Conservation (phyloP, 768 basidiomycete species). For the Mycena olivaceomarginata region DNA sequence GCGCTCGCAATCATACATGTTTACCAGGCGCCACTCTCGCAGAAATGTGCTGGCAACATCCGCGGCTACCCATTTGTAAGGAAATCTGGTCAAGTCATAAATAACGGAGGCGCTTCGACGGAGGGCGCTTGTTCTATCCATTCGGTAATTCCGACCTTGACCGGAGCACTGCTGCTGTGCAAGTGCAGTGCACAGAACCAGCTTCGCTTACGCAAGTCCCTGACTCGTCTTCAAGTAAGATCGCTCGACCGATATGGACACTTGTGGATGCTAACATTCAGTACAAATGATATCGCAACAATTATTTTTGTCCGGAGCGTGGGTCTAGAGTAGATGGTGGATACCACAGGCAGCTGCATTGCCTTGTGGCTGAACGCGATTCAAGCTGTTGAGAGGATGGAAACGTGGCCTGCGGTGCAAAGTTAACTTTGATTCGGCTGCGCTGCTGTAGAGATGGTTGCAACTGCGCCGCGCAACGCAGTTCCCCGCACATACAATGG, state of each 20-base stretch:
- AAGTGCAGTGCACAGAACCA: not conserved
- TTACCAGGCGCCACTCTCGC: not conserved
- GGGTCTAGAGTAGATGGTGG: constrained; percentile 14
- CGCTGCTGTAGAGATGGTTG: constrained; percentile 35
- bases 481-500: not conserved
- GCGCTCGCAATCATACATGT: not conserved
- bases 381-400: constrained; percentile 22
- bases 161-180: constrained; percentile 9
- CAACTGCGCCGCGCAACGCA: not conserved
- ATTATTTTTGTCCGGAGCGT: not conserved
- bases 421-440: not conserved
- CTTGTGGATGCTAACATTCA: constrained; percentile 1
- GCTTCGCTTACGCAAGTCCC: constrained; percentile 6
- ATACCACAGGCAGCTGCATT: not conserved
- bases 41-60: not conserved
- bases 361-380: not conserved
- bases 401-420: constrained; percentile 21
- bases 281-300: constrained; percentile 1
- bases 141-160: not conserved
- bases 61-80: not conserved
- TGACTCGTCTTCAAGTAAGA: constrained; percentile 14
- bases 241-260: not conserved
- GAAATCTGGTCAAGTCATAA: not conserved
- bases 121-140: not conserved
- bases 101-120: not conserved